phyloP scores from a whole-genome alignment of 2,329 filamentous ascomycete species.

The Nothophoma quercina region DNA sequence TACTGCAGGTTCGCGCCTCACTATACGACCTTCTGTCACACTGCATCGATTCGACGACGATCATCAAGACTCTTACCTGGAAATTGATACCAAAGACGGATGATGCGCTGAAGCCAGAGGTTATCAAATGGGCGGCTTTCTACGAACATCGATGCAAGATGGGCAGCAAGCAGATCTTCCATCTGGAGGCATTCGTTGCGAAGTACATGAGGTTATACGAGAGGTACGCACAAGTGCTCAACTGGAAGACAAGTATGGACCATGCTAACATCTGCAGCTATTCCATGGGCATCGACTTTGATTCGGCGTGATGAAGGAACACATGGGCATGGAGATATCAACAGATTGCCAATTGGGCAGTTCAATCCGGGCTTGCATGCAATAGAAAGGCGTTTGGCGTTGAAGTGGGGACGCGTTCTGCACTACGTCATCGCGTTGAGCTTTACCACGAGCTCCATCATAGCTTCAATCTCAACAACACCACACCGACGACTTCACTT shows the following conservation, averaged over 20 bases:
- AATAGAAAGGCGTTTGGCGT: slow-evolving; percentile 25
- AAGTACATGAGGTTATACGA: slow-evolving; percentile 98
- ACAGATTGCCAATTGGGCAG: background rate
- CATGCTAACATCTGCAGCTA: slow-evolving; percentile 45
- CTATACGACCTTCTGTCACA: slow-evolving; percentile 97
- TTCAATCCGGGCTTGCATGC: background rate
- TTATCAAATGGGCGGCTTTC: slow-evolving; percentile 95
- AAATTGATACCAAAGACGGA: slow-evolving; percentile 89
- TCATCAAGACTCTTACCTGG: slow-evolving; percentile 94
- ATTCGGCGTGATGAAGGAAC: slow-evolving; percentile 27
- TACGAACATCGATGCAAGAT: slow-evolving; percentile 95
- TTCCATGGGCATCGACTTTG: slow-evolving; percentile 75
- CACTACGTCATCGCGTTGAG: slow-evolving; percentile 28
- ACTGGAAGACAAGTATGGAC: background rate
- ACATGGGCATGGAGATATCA: background rate
- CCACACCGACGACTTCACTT: background rate
- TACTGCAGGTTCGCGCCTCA: slow-evolving; percentile 87
- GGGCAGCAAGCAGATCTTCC: slow-evolving; percentile 95
- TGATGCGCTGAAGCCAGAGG: slow-evolving; percentile 86
- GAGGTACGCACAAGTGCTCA: slow-evolving; percentile 65
- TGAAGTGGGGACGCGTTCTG: slow-evolving; percentile 20
- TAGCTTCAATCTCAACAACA: slow-evolving; percentile 22
- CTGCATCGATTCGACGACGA: slow-evolving; percentile 93
- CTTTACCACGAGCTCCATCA: slow-evolving; percentile 12
- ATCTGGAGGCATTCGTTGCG: slow-evolving; percentile 96